A percentile compares a stretch with the other conserved stretches of the same genome.
phyloP scores from a whole-genome alignment of 2,329 filamentous ascomycete genomes.

The Ceratocystis lukuohia region DNA sequence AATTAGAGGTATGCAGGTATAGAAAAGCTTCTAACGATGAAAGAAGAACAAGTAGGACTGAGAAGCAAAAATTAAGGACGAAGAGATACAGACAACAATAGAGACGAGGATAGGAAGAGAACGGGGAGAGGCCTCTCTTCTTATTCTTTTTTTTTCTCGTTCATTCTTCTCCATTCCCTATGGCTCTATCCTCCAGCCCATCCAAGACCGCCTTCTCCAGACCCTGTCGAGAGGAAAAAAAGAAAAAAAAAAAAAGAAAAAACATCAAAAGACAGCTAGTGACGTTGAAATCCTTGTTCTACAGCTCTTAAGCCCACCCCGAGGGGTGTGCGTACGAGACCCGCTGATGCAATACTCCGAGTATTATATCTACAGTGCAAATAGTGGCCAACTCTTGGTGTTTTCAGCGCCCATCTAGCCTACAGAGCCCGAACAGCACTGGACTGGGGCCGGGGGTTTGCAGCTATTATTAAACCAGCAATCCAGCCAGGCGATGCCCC shows the following conservation, averaged over 20 bases:
- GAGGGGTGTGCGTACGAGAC: neutral
- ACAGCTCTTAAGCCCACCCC: neutral
- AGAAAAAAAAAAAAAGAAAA: conserved; percentile 4
- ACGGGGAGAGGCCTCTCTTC: neutral
- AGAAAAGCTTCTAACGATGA: neutral
- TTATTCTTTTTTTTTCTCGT: conserved; percentile 3
- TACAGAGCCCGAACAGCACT: neutral
- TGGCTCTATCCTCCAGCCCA: neutral
- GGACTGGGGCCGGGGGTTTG: too few relatives aligned
- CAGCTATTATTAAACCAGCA: conserved; percentile 3
- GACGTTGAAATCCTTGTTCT: neutral
- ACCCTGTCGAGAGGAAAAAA: neutral
- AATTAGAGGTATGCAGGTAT: neutral
- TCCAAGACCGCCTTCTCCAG: neutral
- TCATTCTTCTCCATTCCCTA: neutral
- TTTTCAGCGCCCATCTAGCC: neutral
- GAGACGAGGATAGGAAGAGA: neutral
- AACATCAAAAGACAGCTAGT: conserved; percentile 9
- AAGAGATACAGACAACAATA: neutral
- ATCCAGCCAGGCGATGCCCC: neutral
- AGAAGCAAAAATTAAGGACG: neutral
- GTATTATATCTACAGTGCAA: neutral
- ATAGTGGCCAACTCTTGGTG: neutral
- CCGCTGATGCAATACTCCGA: neutral
- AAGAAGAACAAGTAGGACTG: neutral